Evolutionary conservation across 192 early-diverging fungal genomes (phyloP), one percentile per base, ranked within the genome.

Genomic region (Gaertneriomyces sp.): DNA sequence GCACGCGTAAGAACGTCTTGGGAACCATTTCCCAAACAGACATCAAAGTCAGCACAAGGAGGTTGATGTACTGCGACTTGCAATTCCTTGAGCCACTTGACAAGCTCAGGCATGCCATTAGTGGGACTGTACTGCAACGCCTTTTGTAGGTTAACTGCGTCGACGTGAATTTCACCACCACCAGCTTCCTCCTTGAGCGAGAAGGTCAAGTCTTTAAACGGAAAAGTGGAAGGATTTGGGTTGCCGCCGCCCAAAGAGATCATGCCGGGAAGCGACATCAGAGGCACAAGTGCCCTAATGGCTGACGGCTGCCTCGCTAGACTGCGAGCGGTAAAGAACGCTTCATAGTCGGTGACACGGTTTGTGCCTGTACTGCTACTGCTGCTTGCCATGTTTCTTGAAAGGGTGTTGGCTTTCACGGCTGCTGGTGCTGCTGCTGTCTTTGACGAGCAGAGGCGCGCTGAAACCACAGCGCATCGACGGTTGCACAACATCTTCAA

Each of bases 1-100:
- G 81, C 76, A 69, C 83, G 82, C 4, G 78, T 76, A 44, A 84
- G 63, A 33, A 84, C 72, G 66, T 84, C 82, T 60, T 84, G 82
- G 25, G 53, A 61, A 49, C 82, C 82, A 58, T 81, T 80, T 25
- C 82, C 82, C 16, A 84, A 63, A 51, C 77, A 80, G 17, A 84
- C 63, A 41, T 84, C 81, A 57, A 77, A 79, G 39, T 58, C 42
- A 14, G 66, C 61, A 12, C 65, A 62, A 14, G 73, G 74, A 20
- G 82, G 82, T 11, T 46, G 53, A 58, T 81, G 82, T 53, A 70
- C 74, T n/a, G 58, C 16, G 11, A 68, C 33, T 60, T 84, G 82
- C 45, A 84, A 69, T 10, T 75, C 45, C 52, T 70, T 73, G 14
- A 82, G 63, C 77, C 77, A 82, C 12, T 58, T 52, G 8, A 83